A percentile compares a stretch with the other conserved stretches of the same genome.
Evolutionary conservation across 2,329 filamentous ascomycete species (phyloP).

Genomic region (Nemania sp.): DNA sequence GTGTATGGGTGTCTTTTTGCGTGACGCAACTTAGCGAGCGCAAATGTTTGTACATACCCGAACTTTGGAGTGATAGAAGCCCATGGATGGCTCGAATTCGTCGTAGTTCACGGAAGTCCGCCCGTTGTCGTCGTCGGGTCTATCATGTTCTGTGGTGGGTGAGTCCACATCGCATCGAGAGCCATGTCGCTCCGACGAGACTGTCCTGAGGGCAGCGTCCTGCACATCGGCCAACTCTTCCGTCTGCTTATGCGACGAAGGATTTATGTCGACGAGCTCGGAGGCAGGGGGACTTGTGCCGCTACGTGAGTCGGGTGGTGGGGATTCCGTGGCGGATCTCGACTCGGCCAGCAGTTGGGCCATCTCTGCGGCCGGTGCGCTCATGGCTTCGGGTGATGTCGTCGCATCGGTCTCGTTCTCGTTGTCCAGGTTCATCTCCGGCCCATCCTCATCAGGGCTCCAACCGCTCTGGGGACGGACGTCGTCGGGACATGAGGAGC

Average conservation of each 20-base stretch:
- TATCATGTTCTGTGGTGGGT: constrained; percentile 27
- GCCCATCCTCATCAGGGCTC: constrained; percentile 35
- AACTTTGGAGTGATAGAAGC: constrained; percentile 59
- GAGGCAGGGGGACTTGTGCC: constrained; percentile 28
- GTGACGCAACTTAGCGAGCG: neutral
- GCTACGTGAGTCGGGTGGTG: constrained; percentile 34
- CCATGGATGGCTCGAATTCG: constrained; percentile 46
- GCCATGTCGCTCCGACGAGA: constrained; percentile 15
- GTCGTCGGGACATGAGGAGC: constrained; percentile 42
- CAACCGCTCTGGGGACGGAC: constrained; percentile 33
- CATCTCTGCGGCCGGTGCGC: constrained; percentile 26
- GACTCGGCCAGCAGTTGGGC: constrained; percentile 30
- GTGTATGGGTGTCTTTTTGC: neutral
- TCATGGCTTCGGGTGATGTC: constrained; percentile 34
- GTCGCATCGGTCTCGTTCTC: constrained; percentile 33
- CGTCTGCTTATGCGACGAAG: constrained; percentile 33
- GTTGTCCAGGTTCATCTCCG: constrained; percentile 36
- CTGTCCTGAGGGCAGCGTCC: constrained; percentile 17
- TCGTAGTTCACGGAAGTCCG: constrained; percentile 27
- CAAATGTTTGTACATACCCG: constrained; percentile 50
- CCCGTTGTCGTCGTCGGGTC: constrained; percentile 31
- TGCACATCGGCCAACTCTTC: constrained; percentile 26
- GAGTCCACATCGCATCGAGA: constrained; percentile 29
- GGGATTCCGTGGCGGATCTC: constrained; percentile 37
- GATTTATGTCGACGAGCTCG: constrained; percentile 27